phyloP scores from a whole-genome alignment of 129 eudicot genomes.

The Pittosporum tobira region DNA sequence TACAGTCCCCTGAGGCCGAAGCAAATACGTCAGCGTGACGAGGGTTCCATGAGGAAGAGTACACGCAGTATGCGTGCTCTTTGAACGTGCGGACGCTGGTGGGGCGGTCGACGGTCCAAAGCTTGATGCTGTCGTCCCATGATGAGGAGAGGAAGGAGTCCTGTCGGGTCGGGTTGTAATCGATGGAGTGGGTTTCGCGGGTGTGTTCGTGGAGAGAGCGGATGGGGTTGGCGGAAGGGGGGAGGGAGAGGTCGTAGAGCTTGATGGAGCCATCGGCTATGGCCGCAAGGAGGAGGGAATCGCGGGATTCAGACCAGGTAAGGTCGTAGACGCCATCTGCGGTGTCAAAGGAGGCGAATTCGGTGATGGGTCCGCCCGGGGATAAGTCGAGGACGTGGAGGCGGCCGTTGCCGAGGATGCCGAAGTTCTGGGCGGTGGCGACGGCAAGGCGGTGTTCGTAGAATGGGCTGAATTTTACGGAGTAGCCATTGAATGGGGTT shows the following conservation, averaged over 20 bases:
- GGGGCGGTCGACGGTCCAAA: constrained; percentile 82
- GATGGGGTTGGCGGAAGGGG: constrained; percentile 71
- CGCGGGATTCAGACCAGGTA: constrained; percentile 95
- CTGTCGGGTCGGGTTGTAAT: constrained; percentile 64
- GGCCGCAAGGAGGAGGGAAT: constrained; percentile 75
- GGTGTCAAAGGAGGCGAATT: constrained; percentile 76
- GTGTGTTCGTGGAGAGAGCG: constrained; percentile 80
- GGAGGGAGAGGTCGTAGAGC: constrained; percentile 77
- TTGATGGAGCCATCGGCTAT: constrained; percentile 91
- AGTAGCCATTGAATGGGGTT: constrained; percentile 89
- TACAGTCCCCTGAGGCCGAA: constrained; percentile 92
- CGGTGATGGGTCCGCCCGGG: constrained; percentile 56
- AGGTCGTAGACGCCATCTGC: constrained; percentile 94
- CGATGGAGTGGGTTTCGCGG: constrained; percentile 80
- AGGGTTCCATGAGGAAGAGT: constrained; percentile 81
- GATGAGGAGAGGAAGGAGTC: constrained; percentile 79
- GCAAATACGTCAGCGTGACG: constrained; percentile 88
- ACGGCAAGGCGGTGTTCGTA: constrained; percentile 40
- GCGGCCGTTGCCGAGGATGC: constrained; percentile 62
- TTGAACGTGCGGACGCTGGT: constrained; percentile 72
- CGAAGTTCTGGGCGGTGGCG: constrained; percentile 53
- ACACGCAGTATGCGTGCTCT: constrained; percentile 94
- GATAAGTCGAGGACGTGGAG: constrained; percentile 70
- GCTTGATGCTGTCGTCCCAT: constrained; percentile 91
- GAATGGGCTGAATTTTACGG: constrained; percentile 92